Conservation (phyloP, 2,329 filamentous ascomycete genomes). For the Xylaria sp. region DNA sequence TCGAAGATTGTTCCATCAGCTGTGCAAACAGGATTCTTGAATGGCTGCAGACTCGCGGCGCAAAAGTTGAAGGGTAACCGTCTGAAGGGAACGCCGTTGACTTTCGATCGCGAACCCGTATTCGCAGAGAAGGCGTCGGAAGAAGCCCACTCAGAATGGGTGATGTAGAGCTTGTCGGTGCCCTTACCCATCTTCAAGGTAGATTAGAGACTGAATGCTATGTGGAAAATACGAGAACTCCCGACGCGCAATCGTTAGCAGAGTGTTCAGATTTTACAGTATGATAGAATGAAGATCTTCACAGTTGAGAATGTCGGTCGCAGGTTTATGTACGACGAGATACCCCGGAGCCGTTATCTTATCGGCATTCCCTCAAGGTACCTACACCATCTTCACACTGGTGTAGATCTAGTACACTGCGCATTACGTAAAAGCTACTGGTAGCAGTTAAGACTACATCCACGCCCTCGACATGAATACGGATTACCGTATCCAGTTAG, state of each 20-base stretch:
- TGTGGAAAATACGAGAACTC: background rate
- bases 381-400: background rate
- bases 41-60: conserved; percentile 91
- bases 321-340: background rate
- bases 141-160: conserved; percentile 95
- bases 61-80: conserved; percentile 97
- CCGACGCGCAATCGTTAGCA: background rate
- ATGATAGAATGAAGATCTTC: background rate
- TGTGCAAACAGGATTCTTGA: conserved; percentile 91
- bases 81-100: conserved; percentile 64
- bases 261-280: background rate
- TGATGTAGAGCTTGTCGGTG: conserved; percentile 66
- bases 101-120: conserved; percentile 55
- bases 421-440: background rate
- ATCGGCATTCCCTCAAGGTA: background rate
- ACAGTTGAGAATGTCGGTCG: background rate
- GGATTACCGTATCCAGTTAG: too few species aligned
- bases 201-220: background rate
- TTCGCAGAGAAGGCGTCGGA: conserved; percentile 82
- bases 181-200: conserved; percentile 43
- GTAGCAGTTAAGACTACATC: too few species aligned
- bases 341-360: background rate
- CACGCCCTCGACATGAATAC: too few species aligned
- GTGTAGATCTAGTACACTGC: background rate
- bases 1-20: conserved; percentile 85